These are phyloP conservation scores for Phaeodactylum tricornutum DNA, from an alignment of 108 stramenopile genomes.

Conservation along the genomic window DNA sequence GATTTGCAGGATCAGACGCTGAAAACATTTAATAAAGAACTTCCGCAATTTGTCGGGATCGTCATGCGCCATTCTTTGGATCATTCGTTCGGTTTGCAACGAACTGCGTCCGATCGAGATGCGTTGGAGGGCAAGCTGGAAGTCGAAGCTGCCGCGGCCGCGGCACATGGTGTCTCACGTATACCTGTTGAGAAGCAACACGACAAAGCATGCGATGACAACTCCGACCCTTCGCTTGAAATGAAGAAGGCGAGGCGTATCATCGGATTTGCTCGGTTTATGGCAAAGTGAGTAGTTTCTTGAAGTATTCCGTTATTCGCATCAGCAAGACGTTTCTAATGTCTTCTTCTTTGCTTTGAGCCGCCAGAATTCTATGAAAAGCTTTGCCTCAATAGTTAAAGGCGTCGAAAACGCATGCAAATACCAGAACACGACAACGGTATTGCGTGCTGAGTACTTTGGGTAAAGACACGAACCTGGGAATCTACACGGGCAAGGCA, in stretches of 20 bases:
- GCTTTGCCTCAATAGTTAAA: constrained; percentile 28
- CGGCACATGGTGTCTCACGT: constrained; percentile 10
- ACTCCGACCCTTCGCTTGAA: constrained; percentile 2
- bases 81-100: constrained; percentile 44
- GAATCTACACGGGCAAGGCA: constrained; percentile 32
- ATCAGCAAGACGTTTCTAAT: no score
- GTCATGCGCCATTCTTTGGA: constrained; percentile 47
- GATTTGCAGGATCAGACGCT: constrained; percentile 67
- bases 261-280: constrained; percentile 62
- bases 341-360: no score
- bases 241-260: constrained; percentile 10
- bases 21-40: constrained; percentile 52
- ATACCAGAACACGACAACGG: no score
- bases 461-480: constrained; percentile 25
- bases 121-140: constrained; percentile 9
- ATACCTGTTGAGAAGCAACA: constrained; percentile 5
- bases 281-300: no score
- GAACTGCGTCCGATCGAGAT: constrained; percentile 23
- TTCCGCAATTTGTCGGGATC: constrained; percentile 58
- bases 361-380: constrained; percentile 44
- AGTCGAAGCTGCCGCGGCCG: neutral
- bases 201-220: constrained; percentile 11
- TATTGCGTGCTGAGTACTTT: constrained; percentile 36
- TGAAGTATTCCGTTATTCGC: no score
- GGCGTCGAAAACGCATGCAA: constrained; percentile 50